Evolutionary conservation across 768 basidiomycete genomes (phyloP), one percentile per base, ranked within the genome.

Genomic region (Scleroderma citrinum): DNA sequence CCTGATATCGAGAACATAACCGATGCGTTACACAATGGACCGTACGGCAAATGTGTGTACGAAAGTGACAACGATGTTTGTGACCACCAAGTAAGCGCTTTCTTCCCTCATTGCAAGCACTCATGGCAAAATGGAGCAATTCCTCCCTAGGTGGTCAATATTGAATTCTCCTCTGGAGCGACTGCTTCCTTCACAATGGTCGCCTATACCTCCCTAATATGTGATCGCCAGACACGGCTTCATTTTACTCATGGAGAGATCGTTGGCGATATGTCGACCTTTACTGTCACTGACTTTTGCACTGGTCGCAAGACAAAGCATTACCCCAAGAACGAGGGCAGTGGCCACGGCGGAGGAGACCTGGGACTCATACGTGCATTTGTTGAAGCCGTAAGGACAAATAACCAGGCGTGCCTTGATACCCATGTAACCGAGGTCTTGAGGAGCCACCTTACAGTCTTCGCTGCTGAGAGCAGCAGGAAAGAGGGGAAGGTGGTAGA

Each of bases 131-230:
- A 31, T 56, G 23, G 51, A 40, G 21, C 23, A 42, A 26, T 23
- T 42, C 38, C 11, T 40, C 5, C 24, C 6, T 48, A 79, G 79
- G 85, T 93, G 40, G 92, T 94, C 54, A 93, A 92, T 62, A 67
- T 94, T 48, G 87, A 92, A 59, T 94, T 89, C 63, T 81, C 84
- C 7, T 80, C 81, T 44, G 89, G 90, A 14, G 74, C 80, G 24
- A 93, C 92, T 0, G 87, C 78, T 12, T 87, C 87, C 0, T 87
- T 94, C 64, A 92, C 92, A 17, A 92, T 94, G 89, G 77, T 90
- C 42, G 92, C 92, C 12, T 87, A 81, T 61, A 87, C 88, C 0
- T 76, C 78, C n/a, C 70, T 77, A 37, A 77, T 92, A 39, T 92
- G 92, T 64, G 75, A 87, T 30, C 83, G 92, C n/a, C 83, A 89